Base-by-base conservation (phyloP, 2,329 filamentous ascomycete genomes). In the Pestalotiopsis sp. region DNA sequence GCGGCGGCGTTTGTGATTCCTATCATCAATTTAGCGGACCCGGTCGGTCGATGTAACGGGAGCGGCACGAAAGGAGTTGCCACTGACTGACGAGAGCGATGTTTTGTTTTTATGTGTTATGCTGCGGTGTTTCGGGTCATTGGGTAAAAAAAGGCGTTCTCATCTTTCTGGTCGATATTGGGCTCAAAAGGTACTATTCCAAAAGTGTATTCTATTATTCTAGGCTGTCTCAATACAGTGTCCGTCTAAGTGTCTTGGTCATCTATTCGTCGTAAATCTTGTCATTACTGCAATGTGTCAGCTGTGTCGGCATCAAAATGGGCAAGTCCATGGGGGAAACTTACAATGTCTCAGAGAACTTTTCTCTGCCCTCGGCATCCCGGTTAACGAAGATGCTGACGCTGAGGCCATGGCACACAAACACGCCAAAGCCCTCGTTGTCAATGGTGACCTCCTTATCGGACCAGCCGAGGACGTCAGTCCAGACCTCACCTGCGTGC, bases 401-500 rank as follows among this genome's bases (percentile, higher is more conserved):
- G 36, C 71, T 73, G 13, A 68, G 70, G 25, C 69, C 69, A 38
- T 66, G 66, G 66, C 88, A 89, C 1, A 82, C 81, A 72, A 93
- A 93, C 38, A 83, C 71, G 0, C 87, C 91, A 70, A 85, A 90
- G 0, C 91, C 91, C 13, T 88, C 83, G 1, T 84, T 80, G 70
- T 88, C 88, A 71, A 93, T 91, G 39, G 80, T 79, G 0, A 92
- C 86, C 71, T 88, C 84, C 0, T 82, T 81, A 60, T 85, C 75
- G 60, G 82, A 82, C 86, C 86, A 88, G 11, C 83, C 87, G 61
- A 90, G 79, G 1, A 92, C 78, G 76, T 93, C 90, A 0, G 87
- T 89, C 90, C 90, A 92, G 38, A 80, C 79, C 79, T 92, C 87
- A 0, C 88, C 89, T 0, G 83, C 82, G 73, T 90, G 88, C 73